Conservation (phyloP, 331 rosid species). For the Stylosanthes scabra region DNA sequence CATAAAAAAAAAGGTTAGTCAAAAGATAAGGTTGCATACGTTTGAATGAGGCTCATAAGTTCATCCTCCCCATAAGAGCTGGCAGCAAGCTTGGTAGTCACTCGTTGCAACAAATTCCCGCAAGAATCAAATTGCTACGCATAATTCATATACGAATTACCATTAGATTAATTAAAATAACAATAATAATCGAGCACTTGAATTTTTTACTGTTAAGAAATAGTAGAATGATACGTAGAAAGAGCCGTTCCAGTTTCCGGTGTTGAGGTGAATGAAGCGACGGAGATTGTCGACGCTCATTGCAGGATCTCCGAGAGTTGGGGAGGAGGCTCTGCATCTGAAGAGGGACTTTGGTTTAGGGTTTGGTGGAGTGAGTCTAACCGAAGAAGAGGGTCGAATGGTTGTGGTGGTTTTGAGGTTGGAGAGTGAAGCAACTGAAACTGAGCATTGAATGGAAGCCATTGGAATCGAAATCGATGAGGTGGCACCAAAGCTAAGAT, state of each 20-base stretch:
- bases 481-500: too few species aligned
- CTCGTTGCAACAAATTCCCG: conserved; percentile 77
- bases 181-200: too few species aligned
- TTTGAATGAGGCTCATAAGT: conserved; percentile 92
- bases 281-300: conserved; percentile 80
- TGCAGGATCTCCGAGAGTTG: conserved; percentile 46
- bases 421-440: conserved; percentile 29
- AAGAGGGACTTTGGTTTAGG: background rate
- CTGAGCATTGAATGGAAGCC: conserved; percentile 44
- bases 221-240: conserved; percentile 64
- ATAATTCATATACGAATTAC: too few species aligned
- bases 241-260: conserved; percentile 91
- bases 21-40: conserved; percentile 53
- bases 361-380: background rate
- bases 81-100: conserved; percentile 78
- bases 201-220: too few species aligned
- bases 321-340: conserved; percentile 54
- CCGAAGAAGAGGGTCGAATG: conserved; percentile 9
- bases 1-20: background rate
- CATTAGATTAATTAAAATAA: too few species aligned
- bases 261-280: conserved; percentile 63
- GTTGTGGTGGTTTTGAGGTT: background rate
- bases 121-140: conserved; percentile 83
- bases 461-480: background rate
- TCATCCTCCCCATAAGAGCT: conserved; percentile 95